Conservation (phyloP, 768 basidiomycete genomes). For the Filobasidium floriforme region DNA sequence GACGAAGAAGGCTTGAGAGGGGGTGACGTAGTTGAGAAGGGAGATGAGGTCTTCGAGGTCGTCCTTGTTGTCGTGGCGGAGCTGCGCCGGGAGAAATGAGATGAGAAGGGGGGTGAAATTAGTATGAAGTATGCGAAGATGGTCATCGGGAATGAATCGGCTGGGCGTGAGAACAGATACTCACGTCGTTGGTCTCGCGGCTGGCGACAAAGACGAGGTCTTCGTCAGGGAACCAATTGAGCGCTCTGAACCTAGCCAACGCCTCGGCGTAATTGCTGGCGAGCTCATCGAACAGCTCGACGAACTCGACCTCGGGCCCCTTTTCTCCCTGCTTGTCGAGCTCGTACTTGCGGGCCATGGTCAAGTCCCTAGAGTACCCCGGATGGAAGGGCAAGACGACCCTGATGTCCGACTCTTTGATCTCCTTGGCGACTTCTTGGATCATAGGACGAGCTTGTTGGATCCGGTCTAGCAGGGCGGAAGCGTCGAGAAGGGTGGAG, state of each 20-base stretch:
- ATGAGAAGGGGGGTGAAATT: too few relatives aligned
- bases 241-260: constrained; percentile 6
- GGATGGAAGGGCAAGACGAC: background rate
- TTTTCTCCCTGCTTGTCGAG: background rate
- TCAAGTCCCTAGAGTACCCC: background rate
- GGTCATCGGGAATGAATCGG: too few relatives aligned
- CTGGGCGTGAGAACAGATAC: background rate
- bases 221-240: constrained; percentile 5
- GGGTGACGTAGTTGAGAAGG: background rate
- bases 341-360: background rate
- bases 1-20: background rate
- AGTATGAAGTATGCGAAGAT: too few relatives aligned
- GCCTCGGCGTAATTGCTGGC: constrained; percentile 1
- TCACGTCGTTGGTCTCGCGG: constrained; percentile 1
- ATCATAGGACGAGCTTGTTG: background rate
- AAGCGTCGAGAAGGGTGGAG: background rate
- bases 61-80: constrained; percentile 5
- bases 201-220: background rate
- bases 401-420: background rate
- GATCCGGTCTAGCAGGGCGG: background rate
- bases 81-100: too few relatives aligned
- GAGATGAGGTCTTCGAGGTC: constrained; percentile 9
- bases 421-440: background rate
- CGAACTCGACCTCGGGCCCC: background rate
- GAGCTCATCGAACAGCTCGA: constrained; percentile 1